These are phyloP conservation scores for Neofusicoccum cordaticola DNA, from an alignment of 2,329 filamentous ascomycete species.

Conservation along the genomic window DNA sequence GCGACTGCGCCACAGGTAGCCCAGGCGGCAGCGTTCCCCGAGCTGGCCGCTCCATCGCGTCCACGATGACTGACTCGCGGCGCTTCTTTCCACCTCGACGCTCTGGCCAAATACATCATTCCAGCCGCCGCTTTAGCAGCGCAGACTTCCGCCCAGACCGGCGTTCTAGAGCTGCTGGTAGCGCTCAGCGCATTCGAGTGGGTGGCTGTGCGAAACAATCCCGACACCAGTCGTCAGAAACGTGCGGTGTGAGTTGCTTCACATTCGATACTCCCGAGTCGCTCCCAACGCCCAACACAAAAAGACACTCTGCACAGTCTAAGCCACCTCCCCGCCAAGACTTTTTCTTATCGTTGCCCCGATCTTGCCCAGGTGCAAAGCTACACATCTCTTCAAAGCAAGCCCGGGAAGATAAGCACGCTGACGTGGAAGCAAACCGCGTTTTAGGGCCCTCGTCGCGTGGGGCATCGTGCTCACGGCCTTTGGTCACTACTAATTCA, in stretches of 20 bases:
- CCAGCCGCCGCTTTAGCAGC: neutral
- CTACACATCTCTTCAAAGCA: neutral
- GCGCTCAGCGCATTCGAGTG: neutral
- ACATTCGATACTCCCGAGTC: neutral
- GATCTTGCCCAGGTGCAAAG: neutral
- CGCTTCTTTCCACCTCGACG: neutral
- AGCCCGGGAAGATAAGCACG: neutral
- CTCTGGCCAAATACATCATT: neutral
- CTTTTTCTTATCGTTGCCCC: neutral
- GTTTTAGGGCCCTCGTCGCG: neutral
- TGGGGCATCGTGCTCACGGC: neutral
- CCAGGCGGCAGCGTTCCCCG: neutral
- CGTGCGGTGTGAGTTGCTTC: constrained; percentile 7
- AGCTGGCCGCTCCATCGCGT: neutral
- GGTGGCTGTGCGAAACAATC: constrained; percentile 6
- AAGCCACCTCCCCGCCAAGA: neutral
- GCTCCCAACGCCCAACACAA: neutral
- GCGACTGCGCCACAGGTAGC: neutral
- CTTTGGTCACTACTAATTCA: neutral
- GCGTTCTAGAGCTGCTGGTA: neutral
- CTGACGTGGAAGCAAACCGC: neutral
- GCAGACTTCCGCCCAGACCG: neutral
- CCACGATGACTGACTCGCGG: constrained; percentile 6
- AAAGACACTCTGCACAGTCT: neutral
- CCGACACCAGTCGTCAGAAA: neutral